Conservation (phyloP, 495 filamentous ascomycete genomes). For the Xylaria nigripes region DNA sequence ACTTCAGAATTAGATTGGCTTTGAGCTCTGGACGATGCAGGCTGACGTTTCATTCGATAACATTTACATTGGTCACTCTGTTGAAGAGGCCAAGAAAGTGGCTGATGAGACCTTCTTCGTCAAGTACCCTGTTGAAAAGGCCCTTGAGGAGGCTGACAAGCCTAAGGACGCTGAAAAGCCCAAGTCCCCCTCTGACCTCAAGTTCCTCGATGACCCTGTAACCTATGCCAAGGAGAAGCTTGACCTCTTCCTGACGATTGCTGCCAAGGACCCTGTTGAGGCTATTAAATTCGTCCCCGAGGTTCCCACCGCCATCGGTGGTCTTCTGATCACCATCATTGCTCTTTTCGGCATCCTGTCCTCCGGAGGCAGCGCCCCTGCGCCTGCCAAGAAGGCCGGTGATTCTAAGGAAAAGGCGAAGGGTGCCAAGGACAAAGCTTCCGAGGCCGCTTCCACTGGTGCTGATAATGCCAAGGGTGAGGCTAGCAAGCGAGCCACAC, state of each 20-base stretch:
- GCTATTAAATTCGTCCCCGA: constrained; percentile 90
- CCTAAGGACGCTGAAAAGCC: constrained; percentile 65
- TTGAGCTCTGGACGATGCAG: constrained; percentile 99
- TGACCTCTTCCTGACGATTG: constrained; percentile 76
- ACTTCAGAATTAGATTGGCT: constrained; percentile 61
- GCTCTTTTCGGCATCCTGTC: constrained; percentile 54
- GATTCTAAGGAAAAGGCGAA: constrained; percentile 66
- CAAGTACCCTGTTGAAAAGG: constrained; percentile 80
- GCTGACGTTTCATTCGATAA: constrained; percentile 99
- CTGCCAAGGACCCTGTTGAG: constrained; percentile 78
- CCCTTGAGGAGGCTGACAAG: constrained; percentile 71
- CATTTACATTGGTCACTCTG: constrained; percentile 98
- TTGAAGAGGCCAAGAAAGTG: constrained; percentile 85
- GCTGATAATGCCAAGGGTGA: constrained; percentile 57
- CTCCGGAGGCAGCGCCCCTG: constrained; percentile 33
- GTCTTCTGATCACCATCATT: constrained; percentile 58
- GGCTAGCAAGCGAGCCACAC: constrained; percentile 48
- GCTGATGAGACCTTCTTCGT: constrained; percentile 87
- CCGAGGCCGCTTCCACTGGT: constrained; percentile 56
- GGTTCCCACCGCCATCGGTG: constrained; percentile 70
- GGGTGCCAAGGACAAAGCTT: constrained; percentile 72
- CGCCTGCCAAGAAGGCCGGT: constrained; percentile 48
- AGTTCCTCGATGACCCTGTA: constrained; percentile 89
- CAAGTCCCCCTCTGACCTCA: constrained; percentile 61
- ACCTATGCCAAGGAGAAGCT: constrained; percentile 85